Conservation (phyloP, 2,329 filamentous ascomycete genomes). For the Pestalotiopsis sp. region DNA sequence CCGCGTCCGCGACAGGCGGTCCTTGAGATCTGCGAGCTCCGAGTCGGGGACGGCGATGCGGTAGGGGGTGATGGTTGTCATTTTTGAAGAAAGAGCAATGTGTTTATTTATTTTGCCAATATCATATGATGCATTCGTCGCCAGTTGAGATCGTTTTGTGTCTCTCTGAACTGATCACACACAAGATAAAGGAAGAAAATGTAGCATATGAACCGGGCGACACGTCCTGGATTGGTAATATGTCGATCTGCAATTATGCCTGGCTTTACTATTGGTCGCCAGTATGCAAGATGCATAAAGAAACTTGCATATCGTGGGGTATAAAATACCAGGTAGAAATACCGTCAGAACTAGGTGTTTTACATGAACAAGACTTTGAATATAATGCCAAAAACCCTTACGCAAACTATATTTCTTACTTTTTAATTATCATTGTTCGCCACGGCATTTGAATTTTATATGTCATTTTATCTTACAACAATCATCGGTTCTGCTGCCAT, state of each 20-base stretch:
- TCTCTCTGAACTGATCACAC: background rate
- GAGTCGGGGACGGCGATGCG: conserved; percentile 53
- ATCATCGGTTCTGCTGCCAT: no score
- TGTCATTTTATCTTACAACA: background rate
- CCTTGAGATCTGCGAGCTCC: conserved; percentile 52
- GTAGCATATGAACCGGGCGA: background rate
- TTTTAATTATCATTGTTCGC: background rate
- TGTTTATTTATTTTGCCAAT: background rate
- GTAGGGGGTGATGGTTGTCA: conserved; percentile 41
- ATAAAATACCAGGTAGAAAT: background rate
- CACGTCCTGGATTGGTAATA: background rate
- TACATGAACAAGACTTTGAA: background rate
- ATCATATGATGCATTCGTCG: background rate
- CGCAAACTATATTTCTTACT: background rate
- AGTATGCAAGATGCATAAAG: background rate
- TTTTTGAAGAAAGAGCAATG: conserved; percentile 5
- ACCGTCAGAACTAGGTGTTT: background rate
- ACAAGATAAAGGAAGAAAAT: background rate
- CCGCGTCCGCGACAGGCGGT: conserved; percentile 54
- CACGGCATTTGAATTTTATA: background rate
- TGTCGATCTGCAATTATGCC: background rate
- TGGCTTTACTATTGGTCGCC: background rate
- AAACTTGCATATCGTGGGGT: background rate
- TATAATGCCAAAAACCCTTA: background rate
- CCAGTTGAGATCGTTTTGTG: background rate